A percentile compares a stretch with the other conserved stretches of the same genome.
These are phyloP conservation scores for Neurospora terricola DNA, from an alignment of 495 filamentous ascomycete genomes.

Conservation along the genomic window DNA sequence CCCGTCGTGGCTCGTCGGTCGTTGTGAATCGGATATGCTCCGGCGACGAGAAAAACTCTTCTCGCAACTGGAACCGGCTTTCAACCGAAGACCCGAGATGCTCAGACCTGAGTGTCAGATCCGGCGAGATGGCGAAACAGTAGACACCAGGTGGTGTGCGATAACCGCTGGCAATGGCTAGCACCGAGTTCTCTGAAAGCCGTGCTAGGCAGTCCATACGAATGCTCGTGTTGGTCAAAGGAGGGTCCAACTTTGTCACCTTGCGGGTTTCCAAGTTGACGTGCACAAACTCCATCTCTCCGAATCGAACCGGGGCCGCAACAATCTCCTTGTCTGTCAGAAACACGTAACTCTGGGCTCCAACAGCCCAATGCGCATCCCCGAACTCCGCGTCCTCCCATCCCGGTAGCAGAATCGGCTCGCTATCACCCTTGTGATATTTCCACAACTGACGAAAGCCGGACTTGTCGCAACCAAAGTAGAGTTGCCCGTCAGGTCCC, in stretches of 20 bases:
- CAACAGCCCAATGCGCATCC: constrained; percentile 28
- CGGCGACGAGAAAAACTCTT: constrained; percentile 20
- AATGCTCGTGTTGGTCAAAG: constrained; percentile 7
- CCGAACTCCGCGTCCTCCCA: constrained; percentile 34
- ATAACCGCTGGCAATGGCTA: constrained; percentile 18
- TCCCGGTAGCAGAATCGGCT: constrained; percentile 18
- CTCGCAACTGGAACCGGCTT: constrained; percentile 14
- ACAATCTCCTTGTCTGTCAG: constrained; percentile 27
- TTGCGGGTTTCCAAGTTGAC: constrained; percentile 17
- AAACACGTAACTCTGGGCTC: constrained; percentile 28
- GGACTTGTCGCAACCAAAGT: constrained; percentile 31
- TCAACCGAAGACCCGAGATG: constrained; percentile 10
- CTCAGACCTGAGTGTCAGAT: constrained; percentile 2
- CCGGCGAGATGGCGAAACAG: constrained; percentile 9
- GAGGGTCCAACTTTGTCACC: constrained; percentile 5
- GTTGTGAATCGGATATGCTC: constrained; percentile 28
- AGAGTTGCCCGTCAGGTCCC: constrained; percentile 32
- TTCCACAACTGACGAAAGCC: constrained; percentile 35
- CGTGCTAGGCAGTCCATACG: constrained; percentile 8
- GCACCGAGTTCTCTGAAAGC: constrained; percentile 13
- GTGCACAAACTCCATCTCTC: constrained; percentile 18
- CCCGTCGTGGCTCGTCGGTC: constrained; percentile 10
- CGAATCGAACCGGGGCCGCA: constrained; percentile 19
- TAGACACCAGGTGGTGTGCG: constrained; percentile 16
- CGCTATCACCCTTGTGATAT: constrained; percentile 1